A percentile compares a stretch with the other conserved stretches of the same genome.
Conservation (phyloP, 345 rosid genomes). For the Cardamine resedifolia region DNA sequence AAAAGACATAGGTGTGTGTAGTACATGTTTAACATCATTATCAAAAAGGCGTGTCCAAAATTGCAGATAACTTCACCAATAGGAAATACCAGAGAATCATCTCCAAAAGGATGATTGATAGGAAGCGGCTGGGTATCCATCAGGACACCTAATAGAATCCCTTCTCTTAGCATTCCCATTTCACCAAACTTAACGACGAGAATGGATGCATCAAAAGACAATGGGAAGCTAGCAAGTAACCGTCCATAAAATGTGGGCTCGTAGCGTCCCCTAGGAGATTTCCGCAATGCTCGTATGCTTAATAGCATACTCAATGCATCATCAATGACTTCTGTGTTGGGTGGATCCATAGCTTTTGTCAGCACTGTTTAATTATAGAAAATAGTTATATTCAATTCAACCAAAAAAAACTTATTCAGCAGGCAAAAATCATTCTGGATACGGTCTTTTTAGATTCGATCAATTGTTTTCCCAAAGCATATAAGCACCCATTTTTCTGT, state of each 20-base stretch:
- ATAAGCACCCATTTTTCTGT: background rate
- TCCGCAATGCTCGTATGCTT: slow-evolving; percentile 55
- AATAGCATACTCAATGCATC: slow-evolving; percentile 73
- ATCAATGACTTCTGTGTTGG: slow-evolving; percentile 65
- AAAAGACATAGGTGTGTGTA: slow-evolving; percentile 31
- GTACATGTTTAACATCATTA: slow-evolving; percentile 21
- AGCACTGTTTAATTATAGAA: slow-evolving; percentile 55
- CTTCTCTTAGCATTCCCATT: slow-evolving; percentile 79
- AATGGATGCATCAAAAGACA: slow-evolving; percentile 81
- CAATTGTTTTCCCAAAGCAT: slow-evolving; percentile 2
- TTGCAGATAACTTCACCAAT: slow-evolving; percentile 22
- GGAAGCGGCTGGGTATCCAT: slow-evolving; percentile 86
- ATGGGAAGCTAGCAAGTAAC: slow-evolving; percentile 77
- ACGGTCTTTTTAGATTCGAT: background rate
- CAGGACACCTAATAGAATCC: slow-evolving; percentile 79
- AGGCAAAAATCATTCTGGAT: background rate
- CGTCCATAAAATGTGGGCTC: slow-evolving; percentile 92
- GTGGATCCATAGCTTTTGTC: slow-evolving; percentile 91
- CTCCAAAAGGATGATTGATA: slow-evolving; percentile 79
- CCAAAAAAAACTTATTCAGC: background rate
- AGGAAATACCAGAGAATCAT: slow-evolving; percentile 63
- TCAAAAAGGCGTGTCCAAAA: slow-evolving; percentile 16
- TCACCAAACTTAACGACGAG: slow-evolving; percentile 82
- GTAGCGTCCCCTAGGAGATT: slow-evolving; percentile 60
- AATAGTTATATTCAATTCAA: slow-evolving; percentile 20